Evolutionary conservation across 2,329 filamentous ascomycete genomes (phyloP).

Genomic region (Microcyclosporella mali): DNA sequence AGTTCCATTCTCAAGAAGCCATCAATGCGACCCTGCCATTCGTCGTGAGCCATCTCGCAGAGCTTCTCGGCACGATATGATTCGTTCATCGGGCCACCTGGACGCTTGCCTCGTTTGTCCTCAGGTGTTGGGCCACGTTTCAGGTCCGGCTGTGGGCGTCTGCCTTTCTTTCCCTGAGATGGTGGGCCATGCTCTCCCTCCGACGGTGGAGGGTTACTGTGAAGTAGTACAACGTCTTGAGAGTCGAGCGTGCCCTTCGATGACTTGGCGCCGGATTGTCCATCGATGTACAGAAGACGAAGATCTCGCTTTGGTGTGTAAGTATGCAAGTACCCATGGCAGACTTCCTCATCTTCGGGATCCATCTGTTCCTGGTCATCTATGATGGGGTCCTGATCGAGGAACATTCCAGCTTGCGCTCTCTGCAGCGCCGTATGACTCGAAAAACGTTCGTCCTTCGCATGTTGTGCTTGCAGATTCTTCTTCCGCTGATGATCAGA

Average conservation of each 20-base stretch:
- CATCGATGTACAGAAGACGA: conserved; percentile 62
- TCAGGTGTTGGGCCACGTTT: neutral
- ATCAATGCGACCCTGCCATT: conserved; percentile 52
- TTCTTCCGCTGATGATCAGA: conserved; percentile 4
- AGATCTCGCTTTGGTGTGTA: conserved; percentile 56
- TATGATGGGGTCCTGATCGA: neutral
- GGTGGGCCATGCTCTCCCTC: neutral
- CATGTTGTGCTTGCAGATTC: conserved; percentile 7
- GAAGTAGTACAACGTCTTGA: conserved; percentile 57
- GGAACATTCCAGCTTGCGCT: neutral
- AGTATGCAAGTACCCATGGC: conserved; percentile 57
- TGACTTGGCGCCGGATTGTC: conserved; percentile 62
- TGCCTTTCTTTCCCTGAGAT: neutral
- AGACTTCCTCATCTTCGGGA: conserved; percentile 2
- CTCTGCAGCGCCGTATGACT: conserved; percentile 11
- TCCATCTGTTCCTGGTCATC: neutral
- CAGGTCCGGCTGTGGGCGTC: neutral
- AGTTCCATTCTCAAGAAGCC: conserved; percentile 62
- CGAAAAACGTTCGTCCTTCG: conserved; percentile 2
- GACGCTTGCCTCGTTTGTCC: neutral
- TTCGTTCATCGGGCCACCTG: conserved; percentile 40
- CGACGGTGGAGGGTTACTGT: conserved; percentile 24
- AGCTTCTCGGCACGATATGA: conserved; percentile 47
- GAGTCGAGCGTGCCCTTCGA: conserved; percentile 60
- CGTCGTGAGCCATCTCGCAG: conserved; percentile 47